Conservation (phyloP, 1,284 basidiomycete genomes). For the Sporisorium exsertum region DNA sequence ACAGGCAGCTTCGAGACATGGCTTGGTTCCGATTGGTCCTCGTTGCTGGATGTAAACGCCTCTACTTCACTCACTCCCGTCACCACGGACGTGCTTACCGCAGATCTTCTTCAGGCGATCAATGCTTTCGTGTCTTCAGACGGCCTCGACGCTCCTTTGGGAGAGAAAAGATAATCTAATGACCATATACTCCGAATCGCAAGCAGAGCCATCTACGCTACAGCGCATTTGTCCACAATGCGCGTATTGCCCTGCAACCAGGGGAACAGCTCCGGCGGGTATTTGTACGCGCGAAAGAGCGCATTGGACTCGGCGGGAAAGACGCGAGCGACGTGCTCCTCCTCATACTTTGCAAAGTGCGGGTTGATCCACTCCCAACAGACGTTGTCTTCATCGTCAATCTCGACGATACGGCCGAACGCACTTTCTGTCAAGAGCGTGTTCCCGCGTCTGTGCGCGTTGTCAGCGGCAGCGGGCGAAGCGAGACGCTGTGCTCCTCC, state of each 20-base stretch:
- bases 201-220: too few species aligned
- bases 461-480: not conserved
- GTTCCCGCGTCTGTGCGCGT: not conserved
- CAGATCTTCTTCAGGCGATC: slow-evolving; percentile 4
- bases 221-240: too few species aligned
- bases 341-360: slow-evolving; percentile 10
- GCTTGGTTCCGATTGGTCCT: slow-evolving; percentile 5
- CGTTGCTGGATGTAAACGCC: not conserved
- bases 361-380: slow-evolving; percentile 11
- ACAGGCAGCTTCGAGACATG: slow-evolving; percentile 2
- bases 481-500: slow-evolving; percentile 3
- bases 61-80: not conserved
- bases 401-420: slow-evolving; percentile 6
- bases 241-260: not conserved
- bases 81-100: slow-evolving; percentile 5
- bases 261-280: not conserved
- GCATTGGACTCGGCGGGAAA: slow-evolving; percentile 6
- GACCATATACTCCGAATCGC: too few species aligned
- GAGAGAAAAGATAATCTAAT: not conserved
- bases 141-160: not conserved
- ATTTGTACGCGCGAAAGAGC: slow-evolving; percentile 5
- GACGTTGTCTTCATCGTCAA: slow-evolving; percentile 8
- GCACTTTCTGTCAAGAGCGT: slow-evolving; percentile 3
- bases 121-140: slow-evolving; percentile 5
- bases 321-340: not conserved